Base-by-base conservation (phyloP, 805 yeast genomes). In the Priceomyces medius region DNA sequence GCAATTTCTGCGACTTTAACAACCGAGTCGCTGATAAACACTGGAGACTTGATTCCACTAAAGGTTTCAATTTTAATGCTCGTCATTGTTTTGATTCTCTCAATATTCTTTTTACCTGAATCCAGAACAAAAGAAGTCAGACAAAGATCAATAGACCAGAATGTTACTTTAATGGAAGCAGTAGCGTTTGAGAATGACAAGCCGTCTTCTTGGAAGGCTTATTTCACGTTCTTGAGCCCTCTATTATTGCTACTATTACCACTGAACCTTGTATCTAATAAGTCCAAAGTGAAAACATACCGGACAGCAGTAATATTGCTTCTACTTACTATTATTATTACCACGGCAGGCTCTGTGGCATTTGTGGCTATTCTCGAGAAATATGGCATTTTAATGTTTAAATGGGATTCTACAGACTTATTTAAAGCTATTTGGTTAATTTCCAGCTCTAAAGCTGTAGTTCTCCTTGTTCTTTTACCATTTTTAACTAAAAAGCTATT, bases 201-300 rank as follows among this genome's bases (percentile, higher is more conserved):
- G 3, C 12, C 21, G 17, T 32, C 17, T 16, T 31, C 12, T 13
- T 10, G 20, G 20, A 20, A 10, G 24, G 24, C 37, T 27, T 33
- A 27, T 18, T 28, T 50, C 44, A 54, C 55, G 39, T 48, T 63
- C 24, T 48, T 65, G 38, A 49, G 55, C 9, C 81, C 86, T 1
- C 55, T 84, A 34, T 71, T 68, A 42, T 53, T 74, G 24, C 56
- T 84, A 13, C 74, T 81, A 77, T 57, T 81, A 18, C 74, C 81
- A 1, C 58, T 65, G 8, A 60, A 55, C 31, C 35, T 49, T 24
- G 56, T 58, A 8, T 35, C 41, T 21, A 45, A 43, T 16, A 48
- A 43, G 44, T 37, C 54, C 31, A 45, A 42, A 32, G 31, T 17
- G 19, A 38, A 47, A n/a, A 43, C 50, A 6, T 20, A 13, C 29